Evolutionary conservation across 305 asterid species (phyloP), one percentile per base, ranked within the genome.

Genomic region (Ajuga reptans): DNA sequence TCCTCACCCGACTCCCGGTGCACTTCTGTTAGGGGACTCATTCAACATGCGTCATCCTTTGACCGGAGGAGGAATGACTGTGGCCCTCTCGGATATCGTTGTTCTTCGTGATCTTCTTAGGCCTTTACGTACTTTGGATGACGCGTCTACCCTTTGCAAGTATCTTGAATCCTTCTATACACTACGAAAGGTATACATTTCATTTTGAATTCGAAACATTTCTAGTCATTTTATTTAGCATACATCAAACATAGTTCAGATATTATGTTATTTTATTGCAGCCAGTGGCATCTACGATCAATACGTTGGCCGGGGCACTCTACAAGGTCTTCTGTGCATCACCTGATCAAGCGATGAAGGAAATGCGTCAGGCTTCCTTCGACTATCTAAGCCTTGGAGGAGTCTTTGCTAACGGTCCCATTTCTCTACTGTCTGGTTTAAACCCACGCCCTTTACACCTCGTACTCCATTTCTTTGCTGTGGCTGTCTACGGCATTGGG

Each of bases 61-160:
- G 50, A 87, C 93, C 0, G 96, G 96, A 41, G 96, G 96, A 57
- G 96, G 96, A 82, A 90, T 90, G 96, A 90, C 96, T 0, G 95
- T 90, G 3, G 93, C 96, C 60, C 77, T 90, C 3, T 83, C 96
- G 1, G 95, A 90, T 55, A 79, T 90, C n/a, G 95, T 90, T 51
- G 75, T 90, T 3, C 83, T 90, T 11, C 91, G 95, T 9, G 79
- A 90, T 80, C 95, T 90, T 67, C 88, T 90, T 3, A 80, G 84
- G 60, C 91, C 91, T 17, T 33, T 88, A 9, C 75, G 36, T 0
- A 75, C 86, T 72, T 58, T 90, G 11, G 72, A 74, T 1, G 89
- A 90, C 18, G 72, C 85, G 9, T 9, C 87, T 11, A 56, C 77
- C 41, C 72, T 90, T 14, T 78, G 86, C 91, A 69, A 78, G 27